Base-by-base conservation (phyloP, 2,329 filamentous ascomycete species). In the Lecanicillium sp. region DNA sequence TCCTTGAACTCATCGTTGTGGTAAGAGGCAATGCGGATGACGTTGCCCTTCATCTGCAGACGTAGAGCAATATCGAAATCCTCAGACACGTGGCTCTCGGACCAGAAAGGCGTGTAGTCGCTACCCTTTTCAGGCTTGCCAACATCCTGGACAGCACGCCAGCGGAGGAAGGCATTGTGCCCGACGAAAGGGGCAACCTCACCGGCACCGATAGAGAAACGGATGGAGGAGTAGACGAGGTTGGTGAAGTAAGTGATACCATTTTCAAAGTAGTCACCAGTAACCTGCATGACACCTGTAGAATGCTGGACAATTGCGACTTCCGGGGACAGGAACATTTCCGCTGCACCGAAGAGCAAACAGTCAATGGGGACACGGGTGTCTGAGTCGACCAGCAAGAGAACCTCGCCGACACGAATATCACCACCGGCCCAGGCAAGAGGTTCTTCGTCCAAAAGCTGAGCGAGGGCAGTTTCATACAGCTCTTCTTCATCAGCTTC, bases 241-340 rank as follows among this genome's bases (percentile, higher is more conserved):
- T 89, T 83, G 35, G 86, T 90, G 67, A 90, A 89, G 68, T 85
- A 90, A 2, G 84, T 86, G 58, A 87, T 85, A 14, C 68, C 67
- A 44, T 83, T 84, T 64, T 90, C 86, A 56, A 90, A 90, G 65
- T 81, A 86, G 45, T 77, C 82, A 56, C 79, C 70, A 1, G 81
- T 78, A 9, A 90, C 83, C 55, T 89, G 82, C 84, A 90, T 89
- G 51, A 90, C 84, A 21, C 84, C 83, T 5, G 84, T 86, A 0
- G 77, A 77, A 65, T 84, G 85, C 60, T 88, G 84, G 49, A 87
- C 72, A 56, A 88, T 86, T 15, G 77, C 84, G 1, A 86, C 81
- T 56, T 87, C 78, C 0, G 82, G 84, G 12, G 75, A 83, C 53
- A 78, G 71, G 54, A 83, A 79, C 83, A 88, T 86, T 62, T 87